phyloP scores from a whole-genome alignment of 768 basidiomycete species.

The Gloeostereum incarnatum region DNA sequence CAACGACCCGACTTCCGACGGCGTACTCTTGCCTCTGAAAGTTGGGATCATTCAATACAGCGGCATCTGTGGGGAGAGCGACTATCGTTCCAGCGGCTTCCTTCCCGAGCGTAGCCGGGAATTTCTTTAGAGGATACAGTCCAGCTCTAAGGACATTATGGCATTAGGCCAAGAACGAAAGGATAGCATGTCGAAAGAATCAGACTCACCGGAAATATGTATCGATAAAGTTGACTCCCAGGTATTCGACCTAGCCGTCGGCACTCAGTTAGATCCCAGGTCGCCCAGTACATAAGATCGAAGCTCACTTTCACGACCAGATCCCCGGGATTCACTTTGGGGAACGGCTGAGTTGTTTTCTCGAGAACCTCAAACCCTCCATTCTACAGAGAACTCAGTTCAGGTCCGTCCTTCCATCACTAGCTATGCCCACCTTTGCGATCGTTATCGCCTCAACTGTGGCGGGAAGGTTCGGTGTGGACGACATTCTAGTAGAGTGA shows the following conservation, averaged over 20 bases:
- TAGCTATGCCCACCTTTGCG: too few species aligned
- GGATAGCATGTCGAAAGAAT: too few species aligned
- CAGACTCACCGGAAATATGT: slow-evolving; percentile 62
- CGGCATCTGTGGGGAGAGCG: slow-evolving; percentile 57
- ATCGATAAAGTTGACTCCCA: slow-evolving; percentile 84
- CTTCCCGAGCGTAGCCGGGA: slow-evolving; percentile 65
- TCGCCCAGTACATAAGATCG: neutral
- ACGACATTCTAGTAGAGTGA: too few species aligned
- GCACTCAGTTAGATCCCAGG: neutral
- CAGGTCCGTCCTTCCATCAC: neutral
- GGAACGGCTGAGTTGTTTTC: slow-evolving; percentile 59
- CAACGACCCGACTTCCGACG: slow-evolving; percentile 66
- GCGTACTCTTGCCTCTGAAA: slow-evolving; percentile 57
- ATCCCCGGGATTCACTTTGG: slow-evolving; percentile 49
- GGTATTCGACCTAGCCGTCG: slow-evolving; percentile 49
- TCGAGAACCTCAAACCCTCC: slow-evolving; percentile 77
- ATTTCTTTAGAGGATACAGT: slow-evolving; percentile 45
- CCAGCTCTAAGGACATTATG: slow-evolving; percentile 33
- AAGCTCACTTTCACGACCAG: slow-evolving; percentile 36
- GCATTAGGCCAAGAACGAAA: neutral
- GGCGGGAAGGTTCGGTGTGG: too few species aligned
- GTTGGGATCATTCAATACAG: slow-evolving; percentile 48
- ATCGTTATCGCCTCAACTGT: too few species aligned
- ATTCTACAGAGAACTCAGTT: slow-evolving; percentile 25
- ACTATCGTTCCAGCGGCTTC: slow-evolving; percentile 76